phyloP scores from a whole-genome alignment of 306 rosid species.

The Cucumis hystrix region DNA sequence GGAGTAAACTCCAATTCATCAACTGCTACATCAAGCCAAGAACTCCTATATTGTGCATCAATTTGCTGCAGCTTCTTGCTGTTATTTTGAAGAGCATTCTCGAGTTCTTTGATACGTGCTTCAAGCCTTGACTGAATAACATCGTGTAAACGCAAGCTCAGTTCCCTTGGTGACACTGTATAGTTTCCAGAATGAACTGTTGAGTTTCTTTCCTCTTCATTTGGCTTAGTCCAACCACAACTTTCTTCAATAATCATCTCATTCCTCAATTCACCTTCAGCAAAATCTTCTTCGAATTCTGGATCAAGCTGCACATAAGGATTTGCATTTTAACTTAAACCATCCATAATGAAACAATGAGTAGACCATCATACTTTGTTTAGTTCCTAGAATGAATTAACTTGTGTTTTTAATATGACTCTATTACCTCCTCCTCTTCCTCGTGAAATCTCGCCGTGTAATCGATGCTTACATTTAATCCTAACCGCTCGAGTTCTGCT shows the following conservation, averaged over 20 bases:
- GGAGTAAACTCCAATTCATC: conserved; percentile 10
- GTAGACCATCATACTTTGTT: background rate
- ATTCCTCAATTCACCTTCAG: background rate
- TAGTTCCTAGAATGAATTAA: background rate
- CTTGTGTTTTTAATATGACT: background rate
- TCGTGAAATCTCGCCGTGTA: conserved; percentile 29
- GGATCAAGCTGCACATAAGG: background rate
- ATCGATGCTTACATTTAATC: conserved; percentile 40
- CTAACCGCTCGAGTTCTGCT: conserved; percentile 89
- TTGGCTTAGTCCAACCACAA: conserved; percentile 38
- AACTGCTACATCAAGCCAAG: conserved; percentile 12
- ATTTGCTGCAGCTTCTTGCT: conserved; percentile 19
- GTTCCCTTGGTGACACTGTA: conserved; percentile 57
- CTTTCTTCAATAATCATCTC: conserved; percentile 6
- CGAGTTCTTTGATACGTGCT: conserved; percentile 60
- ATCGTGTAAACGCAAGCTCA: conserved; percentile 56
- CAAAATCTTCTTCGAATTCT: conserved; percentile 3
- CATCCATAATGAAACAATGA: background rate
- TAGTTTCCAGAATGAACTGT: conserved; percentile 30
- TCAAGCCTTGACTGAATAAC: conserved; percentile 59
- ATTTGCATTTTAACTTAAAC: background rate
- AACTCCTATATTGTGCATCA: conserved; percentile 17
- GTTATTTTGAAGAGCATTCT: conserved; percentile 54
- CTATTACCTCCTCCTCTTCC: conserved; percentile 47
- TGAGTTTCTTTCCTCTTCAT: conserved; percentile 19